phyloP scores from a whole-genome alignment of 140 eudicot genomes.

The Cichorium intybus region DNA sequence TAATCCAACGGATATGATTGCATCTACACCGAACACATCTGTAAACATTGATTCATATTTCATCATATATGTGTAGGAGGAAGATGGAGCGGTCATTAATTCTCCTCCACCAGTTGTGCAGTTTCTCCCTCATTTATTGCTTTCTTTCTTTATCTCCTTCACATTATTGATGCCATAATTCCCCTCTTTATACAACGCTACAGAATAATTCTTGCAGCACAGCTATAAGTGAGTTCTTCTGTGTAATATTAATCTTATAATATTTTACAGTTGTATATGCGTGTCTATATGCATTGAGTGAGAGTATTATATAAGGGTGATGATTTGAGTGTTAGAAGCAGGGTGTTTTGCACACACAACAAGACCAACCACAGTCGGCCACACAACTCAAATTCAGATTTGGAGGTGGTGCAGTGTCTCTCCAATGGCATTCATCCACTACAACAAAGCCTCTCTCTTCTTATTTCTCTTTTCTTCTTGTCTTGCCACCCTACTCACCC shows the following conservation, averaged over 20 bases:
- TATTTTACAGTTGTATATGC: slow-evolving; percentile 27
- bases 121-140: slow-evolving; percentile 28
- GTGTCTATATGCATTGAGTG: background rate
- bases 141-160: slow-evolving; percentile 19
- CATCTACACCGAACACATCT: slow-evolving; percentile 23
- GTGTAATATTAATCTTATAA: background rate
- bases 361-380: slow-evolving; percentile 79
- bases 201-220: slow-evolving; percentile 8
- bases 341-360: slow-evolving; percentile 34
- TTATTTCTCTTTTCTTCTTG: slow-evolving; percentile 33
- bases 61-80: slow-evolving; percentile 31
- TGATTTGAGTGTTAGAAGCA: slow-evolving; percentile 26
- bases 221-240: slow-evolving; percentile 10
- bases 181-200: slow-evolving; percentile 23
- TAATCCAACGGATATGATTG: slow-evolving; percentile 20
- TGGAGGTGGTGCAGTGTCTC: slow-evolving; percentile 5
- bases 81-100: slow-evolving; percentile 35
- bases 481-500: slow-evolving; percentile 29
- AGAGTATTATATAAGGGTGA: slow-evolving; percentile 20
- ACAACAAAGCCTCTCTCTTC: slow-evolving; percentile 30
- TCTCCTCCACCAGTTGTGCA: background rate
- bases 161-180: slow-evolving; percentile 34
- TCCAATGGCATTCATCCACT: slow-evolving; percentile 28
- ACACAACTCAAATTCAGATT: slow-evolving; percentile 30
- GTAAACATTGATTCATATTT: slow-evolving; percentile 27